Percentiles rank a stretch among this genome's conserved stretches.
Evolutionary conservation across 768 basidiomycete species (phyloP).

Genomic region (Tulasnella sp.): DNA sequence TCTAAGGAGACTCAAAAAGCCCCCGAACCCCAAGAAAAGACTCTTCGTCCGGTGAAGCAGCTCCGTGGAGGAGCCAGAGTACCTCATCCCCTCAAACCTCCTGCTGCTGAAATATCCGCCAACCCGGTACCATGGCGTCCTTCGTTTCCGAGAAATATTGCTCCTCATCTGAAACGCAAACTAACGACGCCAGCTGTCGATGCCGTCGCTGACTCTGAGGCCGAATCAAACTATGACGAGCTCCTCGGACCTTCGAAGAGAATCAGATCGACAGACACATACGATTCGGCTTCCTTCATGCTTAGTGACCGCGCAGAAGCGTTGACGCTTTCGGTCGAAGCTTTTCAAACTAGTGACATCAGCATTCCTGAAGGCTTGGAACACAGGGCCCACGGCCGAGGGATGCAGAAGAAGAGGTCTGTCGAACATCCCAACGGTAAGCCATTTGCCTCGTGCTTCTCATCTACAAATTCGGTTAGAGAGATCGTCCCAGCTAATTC

Average conservation of each 20-base stretch:
- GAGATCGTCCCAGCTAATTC: neutral
- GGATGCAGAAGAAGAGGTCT: neutral
- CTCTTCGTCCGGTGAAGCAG: neutral
- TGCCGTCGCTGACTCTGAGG: neutral
- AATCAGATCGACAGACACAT: constrained; percentile 1
- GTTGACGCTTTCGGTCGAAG: neutral
- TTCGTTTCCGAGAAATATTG: neutral
- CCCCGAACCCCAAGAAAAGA: neutral
- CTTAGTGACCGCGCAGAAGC: constrained; percentile 20
- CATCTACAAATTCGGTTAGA: neutral
- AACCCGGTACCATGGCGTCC: constrained; percentile 16
- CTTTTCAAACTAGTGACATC: constrained; percentile 13
- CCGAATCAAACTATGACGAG: neutral
- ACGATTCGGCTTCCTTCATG: constrained; percentile 22
- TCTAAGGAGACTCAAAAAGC: neutral
- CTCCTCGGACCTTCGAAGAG: neutral
- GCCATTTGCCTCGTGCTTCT: neutral
- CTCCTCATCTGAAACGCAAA: neutral
- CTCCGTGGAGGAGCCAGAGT: neutral
- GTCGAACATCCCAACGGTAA: neutral
- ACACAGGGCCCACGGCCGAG: neutral
- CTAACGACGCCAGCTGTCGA: neutral
- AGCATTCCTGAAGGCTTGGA: neutral
- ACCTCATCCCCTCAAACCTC: neutral
- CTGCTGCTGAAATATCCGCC: neutral